phyloP scores from a whole-genome alignment of 2,329 filamentous ascomycete genomes.

The Aureobasidium sp. region DNA sequence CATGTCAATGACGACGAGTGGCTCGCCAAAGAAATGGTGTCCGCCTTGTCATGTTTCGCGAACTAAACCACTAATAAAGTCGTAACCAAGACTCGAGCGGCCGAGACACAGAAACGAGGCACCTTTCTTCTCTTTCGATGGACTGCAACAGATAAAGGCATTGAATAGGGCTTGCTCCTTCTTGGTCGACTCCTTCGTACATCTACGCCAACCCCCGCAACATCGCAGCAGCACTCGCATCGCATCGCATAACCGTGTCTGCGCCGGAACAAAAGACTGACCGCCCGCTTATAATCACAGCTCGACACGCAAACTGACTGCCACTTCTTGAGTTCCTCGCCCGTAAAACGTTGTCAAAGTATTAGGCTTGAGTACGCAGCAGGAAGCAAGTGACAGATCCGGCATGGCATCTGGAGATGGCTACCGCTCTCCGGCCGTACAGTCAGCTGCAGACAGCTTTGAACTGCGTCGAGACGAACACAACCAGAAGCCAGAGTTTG shows the following conservation, averaged over 20 bases:
- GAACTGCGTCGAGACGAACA: not conserved
- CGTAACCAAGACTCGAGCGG: not conserved
- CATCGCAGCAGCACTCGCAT: not conserved
- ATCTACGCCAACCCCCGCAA: not conserved
- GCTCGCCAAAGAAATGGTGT: not conserved
- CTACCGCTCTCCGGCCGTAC: not conserved
- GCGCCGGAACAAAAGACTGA: not conserved
- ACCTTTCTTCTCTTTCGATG: not conserved
- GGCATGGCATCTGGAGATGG: constrained; percentile 3
- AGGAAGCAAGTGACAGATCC: not conserved
- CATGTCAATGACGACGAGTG: constrained; percentile 9
- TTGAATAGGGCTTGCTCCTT: not conserved
- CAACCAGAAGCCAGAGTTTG: not conserved
- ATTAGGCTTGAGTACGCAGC: not conserved
- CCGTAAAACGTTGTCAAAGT: not conserved
- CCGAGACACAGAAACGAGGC: not conserved
- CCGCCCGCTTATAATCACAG: not conserved
- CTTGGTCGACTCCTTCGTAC: not conserved
- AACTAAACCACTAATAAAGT: not conserved
- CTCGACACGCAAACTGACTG: not conserved
- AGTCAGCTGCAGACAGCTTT: constrained; percentile 5
- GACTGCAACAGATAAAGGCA: not conserved
- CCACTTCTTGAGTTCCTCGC: not conserved
- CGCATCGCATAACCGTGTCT: not conserved
- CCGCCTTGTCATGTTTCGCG: not conserved